Evolutionary conservation across 73 alveolate species (phyloP).

Genomic region (Tetrahymena borealis): DNA sequence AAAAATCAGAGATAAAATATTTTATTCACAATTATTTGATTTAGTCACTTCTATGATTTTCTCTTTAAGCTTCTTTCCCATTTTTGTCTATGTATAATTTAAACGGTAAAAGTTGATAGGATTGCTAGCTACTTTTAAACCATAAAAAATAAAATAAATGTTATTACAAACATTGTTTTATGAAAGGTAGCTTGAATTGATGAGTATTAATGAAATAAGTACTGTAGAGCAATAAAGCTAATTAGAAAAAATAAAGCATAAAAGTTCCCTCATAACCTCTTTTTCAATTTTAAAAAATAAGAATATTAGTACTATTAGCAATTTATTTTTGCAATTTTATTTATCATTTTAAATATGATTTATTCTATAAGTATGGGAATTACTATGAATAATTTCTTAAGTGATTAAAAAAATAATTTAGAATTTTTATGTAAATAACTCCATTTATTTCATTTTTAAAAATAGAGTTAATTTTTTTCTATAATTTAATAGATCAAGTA

Average conservation of each 20-base stretch:
- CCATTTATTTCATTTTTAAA: no score
- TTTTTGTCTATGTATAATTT: neutral
- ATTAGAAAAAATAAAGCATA: no score
- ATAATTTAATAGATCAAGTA: neutral
- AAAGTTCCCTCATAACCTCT: neutral
- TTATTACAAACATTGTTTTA: no score
- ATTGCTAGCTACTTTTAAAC: neutral
- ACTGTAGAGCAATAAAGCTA: no score
- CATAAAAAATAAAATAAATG: neutral
- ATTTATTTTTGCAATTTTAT: neutral
- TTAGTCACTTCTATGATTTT: neutral
- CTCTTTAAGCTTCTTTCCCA: neutral
- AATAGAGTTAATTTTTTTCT: no score
- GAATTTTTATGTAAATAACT: neutral
- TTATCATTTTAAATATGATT: no score
- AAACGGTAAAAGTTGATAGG: neutral
- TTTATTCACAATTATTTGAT: neutral
- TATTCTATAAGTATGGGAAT: neutral
- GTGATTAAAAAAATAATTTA: neutral
- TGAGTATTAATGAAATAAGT: no score
- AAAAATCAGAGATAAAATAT: neutral
- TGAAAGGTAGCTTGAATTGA: neutral
- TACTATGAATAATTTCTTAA: neutral
- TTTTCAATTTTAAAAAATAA: no score
- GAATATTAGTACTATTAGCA: neutral